phyloP scores from a whole-genome alignment of 1,284 basidiomycete species.

The Pseudozyma sp. region DNA sequence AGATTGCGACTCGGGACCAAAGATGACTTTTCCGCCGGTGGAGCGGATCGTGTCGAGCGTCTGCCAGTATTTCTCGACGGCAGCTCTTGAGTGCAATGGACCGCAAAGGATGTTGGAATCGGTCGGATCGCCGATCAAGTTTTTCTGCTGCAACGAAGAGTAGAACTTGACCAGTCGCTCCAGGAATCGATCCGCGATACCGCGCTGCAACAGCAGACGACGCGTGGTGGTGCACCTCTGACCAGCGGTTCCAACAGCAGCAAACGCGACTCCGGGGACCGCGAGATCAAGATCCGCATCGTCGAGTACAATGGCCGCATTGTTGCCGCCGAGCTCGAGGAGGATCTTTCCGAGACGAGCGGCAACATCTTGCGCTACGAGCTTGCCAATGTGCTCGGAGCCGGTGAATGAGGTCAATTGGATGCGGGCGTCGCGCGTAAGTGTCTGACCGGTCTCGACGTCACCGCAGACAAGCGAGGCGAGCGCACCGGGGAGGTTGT shows the following conservation, averaged over 20 bases:
- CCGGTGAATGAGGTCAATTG: constrained; percentile 88
- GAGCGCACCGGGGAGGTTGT: constrained; percentile 83
- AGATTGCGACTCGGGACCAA: constrained; percentile 75
- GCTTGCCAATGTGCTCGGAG: constrained; percentile 84
- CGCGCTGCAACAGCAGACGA: constrained; percentile 85
- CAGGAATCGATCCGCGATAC: constrained; percentile 81
- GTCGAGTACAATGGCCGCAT: constrained; percentile 89
- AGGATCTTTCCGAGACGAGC: constrained; percentile 84
- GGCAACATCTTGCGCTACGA: constrained; percentile 84
- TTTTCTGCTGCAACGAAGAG: constrained; percentile 71
- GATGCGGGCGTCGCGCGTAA: constrained; percentile 80
- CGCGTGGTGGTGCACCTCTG: constrained; percentile 95
- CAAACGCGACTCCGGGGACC: constrained; percentile 89
- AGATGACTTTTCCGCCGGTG: constrained; percentile 80
- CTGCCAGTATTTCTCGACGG: constrained; percentile 76
- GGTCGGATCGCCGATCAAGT: constrained; percentile 83
- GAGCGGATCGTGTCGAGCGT: constrained; percentile 77
- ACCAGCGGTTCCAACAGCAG: constrained; percentile 91
- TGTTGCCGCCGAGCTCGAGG: constrained; percentile 94
- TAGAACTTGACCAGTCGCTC: constrained; percentile 80
- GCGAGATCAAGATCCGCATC: constrained; percentile 91
- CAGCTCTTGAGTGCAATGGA: constrained; percentile 80
- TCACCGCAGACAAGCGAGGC: constrained; percentile 86
- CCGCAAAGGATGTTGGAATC: constrained; percentile 80
- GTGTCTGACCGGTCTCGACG: constrained; percentile 80